Evolutionary conservation across 2,329 filamentous ascomycete species (phyloP).

Genomic region (Fusarium clavum): DNA sequence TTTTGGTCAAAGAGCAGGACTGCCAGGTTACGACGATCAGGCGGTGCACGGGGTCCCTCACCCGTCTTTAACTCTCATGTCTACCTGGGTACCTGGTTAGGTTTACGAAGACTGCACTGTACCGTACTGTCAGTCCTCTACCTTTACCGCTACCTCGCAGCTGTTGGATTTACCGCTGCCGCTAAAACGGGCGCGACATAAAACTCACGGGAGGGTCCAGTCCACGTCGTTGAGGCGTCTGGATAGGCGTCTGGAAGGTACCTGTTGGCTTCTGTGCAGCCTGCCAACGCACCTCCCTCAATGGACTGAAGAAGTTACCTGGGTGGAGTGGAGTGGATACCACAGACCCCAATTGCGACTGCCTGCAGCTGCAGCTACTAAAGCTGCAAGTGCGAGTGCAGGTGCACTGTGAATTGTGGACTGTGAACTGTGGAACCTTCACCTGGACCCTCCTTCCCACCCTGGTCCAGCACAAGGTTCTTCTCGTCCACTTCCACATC

Average conservation of each 20-base stretch:
- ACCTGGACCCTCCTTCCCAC: slow-evolving; percentile 25
- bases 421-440: slow-evolving; percentile 6
- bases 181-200: slow-evolving; percentile 25
- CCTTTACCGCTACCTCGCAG: background rate
- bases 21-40: slow-evolving; percentile 26
- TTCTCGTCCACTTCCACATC: slow-evolving; percentile 32
- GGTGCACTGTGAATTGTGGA: slow-evolving; percentile 1
- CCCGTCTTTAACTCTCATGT: slow-evolving; percentile 4
- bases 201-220: slow-evolving; percentile 30
- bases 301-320: background rate
- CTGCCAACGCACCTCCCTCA: slow-evolving; percentile 14
- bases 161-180: slow-evolving; percentile 25
- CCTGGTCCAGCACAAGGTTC: slow-evolving; percentile 18
- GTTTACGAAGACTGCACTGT: background rate
- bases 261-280: slow-evolving; percentile 1
- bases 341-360: slow-evolving; percentile 6
- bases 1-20: slow-evolving; percentile 13
- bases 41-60: slow-evolving; percentile 30
- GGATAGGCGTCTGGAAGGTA: slow-evolving; percentile 9
- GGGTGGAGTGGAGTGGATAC: background rate
- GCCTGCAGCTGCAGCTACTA: slow-evolving; percentile 1
- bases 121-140: background rate
- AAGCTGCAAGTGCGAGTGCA: slow-evolving; percentile 6
- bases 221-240: slow-evolving; percentile 28
- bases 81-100: background rate